Evolutionary conservation across 371 early-diverging fungal species (phyloP).

Genomic region (Syncephalastrum racemosum): DNA sequence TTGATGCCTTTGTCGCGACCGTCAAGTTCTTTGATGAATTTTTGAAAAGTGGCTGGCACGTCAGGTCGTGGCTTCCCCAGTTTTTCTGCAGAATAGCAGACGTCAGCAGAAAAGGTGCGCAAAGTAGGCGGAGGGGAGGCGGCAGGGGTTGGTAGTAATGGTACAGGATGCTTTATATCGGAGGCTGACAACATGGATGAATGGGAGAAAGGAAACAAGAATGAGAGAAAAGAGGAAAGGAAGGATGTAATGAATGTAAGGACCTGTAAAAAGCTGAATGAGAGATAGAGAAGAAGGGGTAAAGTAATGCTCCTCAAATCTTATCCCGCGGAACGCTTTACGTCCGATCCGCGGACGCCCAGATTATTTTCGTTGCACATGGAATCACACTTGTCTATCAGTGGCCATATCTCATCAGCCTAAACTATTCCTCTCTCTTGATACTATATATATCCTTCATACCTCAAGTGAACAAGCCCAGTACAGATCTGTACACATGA

Average conservation of each 20-base stretch:
- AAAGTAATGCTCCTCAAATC: too few species aligned
- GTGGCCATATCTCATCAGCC: background rate
- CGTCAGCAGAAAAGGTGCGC: conserved; percentile 7
- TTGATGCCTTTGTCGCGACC: conserved; percentile 88
- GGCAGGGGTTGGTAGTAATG: conserved; percentile 20
- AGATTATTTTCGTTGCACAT: conserved; percentile 2
- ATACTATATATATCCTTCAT: background rate
- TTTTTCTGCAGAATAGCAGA: conserved; percentile 2
- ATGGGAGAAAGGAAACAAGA: conserved; percentile 6
- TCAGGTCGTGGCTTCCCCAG: background rate
- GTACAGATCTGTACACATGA: too few species aligned
- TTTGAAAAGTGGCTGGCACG: conserved; percentile 20
- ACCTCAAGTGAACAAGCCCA: too few species aligned
- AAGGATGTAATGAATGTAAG: too few species aligned
- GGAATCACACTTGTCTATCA: conserved; percentile 4
- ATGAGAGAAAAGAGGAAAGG: background rate
- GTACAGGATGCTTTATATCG: background rate
- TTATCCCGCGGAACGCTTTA: too few species aligned
- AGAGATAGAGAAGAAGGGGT: too few species aligned
- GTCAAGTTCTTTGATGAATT: conserved; percentile 54
- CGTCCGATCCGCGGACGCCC: background rate
- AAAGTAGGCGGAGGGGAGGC: conserved; percentile 24
- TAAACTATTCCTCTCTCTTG: background rate
- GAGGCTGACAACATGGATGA: conserved; percentile 1
- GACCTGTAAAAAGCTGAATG: too few species aligned